Percentiles rank a stretch among this genome's conserved stretches.
phyloP scores from a whole-genome alignment of 345 rosid species.

The Rhizophora mangle region DNA sequence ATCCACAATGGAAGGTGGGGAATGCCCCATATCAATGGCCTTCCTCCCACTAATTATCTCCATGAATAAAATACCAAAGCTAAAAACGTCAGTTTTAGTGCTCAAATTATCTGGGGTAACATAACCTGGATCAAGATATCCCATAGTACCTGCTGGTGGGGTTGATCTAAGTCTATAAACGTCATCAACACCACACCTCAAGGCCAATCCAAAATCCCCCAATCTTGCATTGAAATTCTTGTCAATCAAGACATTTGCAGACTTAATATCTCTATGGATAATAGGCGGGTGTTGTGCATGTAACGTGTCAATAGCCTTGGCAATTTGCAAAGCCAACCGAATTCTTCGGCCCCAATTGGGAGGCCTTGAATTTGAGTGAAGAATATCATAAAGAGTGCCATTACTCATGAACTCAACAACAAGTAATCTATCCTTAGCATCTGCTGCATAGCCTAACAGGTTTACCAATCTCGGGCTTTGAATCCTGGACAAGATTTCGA shows the following conservation, averaged over 20 bases:
- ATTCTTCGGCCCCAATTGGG: slow-evolving; percentile 79
- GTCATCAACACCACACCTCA: slow-evolving; percentile 76
- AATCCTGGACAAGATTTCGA: slow-evolving; percentile 86
- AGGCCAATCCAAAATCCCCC: slow-evolving; percentile 93
- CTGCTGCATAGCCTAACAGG: slow-evolving; percentile 73
- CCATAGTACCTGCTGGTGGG: slow-evolving; percentile 98
- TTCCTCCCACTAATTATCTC: slow-evolving; percentile 95
- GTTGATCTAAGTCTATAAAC: slow-evolving; percentile 69
- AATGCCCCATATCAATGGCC: slow-evolving; percentile 83
- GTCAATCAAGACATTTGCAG: slow-evolving; percentile 96
- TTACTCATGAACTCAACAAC: slow-evolving; percentile 93
- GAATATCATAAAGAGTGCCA: slow-evolving; percentile 86
- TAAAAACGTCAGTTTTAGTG: slow-evolving; percentile 91
- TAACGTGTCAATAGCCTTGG: slow-evolving; percentile 69
- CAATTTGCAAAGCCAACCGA: slow-evolving; percentile 75
- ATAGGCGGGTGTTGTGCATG: slow-evolving; percentile 78
- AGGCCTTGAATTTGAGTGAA: slow-evolving; percentile 62
- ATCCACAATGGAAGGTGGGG: slow-evolving; percentile 90
- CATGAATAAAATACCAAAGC: slow-evolving; percentile 91
- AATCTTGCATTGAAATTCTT: slow-evolving; percentile 80
- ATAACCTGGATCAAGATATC: slow-evolving; percentile 93
- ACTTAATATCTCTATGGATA: slow-evolving; percentile 90
- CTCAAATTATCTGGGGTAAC: slow-evolving; percentile 95
- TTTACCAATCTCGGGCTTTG: slow-evolving; percentile 90
- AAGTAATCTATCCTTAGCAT: slow-evolving; percentile 64